Evolutionary conservation across 768 basidiomycete species (phyloP).

Genomic region (Albatrellus ellisii): DNA sequence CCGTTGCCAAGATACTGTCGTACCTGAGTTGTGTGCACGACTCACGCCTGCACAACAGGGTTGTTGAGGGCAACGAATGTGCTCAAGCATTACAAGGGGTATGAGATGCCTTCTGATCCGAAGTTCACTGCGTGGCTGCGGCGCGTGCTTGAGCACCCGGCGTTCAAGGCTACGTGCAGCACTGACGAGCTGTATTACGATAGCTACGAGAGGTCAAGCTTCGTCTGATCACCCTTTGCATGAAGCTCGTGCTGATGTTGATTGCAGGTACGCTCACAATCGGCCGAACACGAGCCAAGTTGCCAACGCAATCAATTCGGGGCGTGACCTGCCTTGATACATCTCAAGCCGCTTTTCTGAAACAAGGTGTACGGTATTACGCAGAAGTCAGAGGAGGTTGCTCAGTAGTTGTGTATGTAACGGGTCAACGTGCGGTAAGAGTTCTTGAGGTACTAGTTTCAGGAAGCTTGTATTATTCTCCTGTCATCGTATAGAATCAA

Average conservation of each 20-base stretch:
- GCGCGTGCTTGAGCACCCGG: slow-evolving; percentile 43
- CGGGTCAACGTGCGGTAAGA: no score
- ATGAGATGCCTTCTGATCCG: slow-evolving; percentile 35
- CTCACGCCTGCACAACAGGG: slow-evolving; percentile 28
- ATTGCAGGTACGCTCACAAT: slow-evolving; percentile 57
- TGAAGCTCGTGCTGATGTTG: background rate
- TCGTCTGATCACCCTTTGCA: background rate
- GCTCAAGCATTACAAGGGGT: slow-evolving; percentile 54
- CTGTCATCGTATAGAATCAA: no score
- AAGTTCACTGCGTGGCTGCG: slow-evolving; percentile 41
- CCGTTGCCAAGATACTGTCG: background rate
- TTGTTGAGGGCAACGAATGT: slow-evolving; percentile 53
- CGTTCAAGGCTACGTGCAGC: slow-evolving; percentile 58
- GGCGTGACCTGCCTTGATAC: slow-evolving; percentile 50
- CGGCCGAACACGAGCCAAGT: slow-evolving; percentile 67
- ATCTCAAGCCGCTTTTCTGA: no score
- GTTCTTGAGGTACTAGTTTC: no score
- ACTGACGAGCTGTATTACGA: slow-evolving; percentile 53
- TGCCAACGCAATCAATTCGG: slow-evolving; percentile 62
- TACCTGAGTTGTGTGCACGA: background rate
- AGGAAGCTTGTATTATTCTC: no score
- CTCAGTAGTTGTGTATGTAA: no score
- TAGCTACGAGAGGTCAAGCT: slow-evolving; percentile 50
- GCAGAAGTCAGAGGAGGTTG: no score
- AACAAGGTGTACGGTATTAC: no score